Evolutionary conservation across 768 basidiomycete species (phyloP).

Genomic region (Boletus pseudopeckii): DNA sequence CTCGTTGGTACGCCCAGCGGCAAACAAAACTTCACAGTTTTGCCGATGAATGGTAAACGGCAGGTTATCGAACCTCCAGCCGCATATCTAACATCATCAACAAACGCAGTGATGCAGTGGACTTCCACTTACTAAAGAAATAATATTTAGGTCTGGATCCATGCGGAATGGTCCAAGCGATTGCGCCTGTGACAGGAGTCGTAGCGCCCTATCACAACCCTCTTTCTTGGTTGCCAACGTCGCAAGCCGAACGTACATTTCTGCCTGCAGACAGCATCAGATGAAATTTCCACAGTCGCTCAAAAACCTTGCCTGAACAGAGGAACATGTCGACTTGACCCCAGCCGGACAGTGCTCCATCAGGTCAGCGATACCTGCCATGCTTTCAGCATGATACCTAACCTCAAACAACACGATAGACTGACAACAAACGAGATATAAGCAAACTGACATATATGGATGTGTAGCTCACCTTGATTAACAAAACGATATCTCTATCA

Average conservation of each 20-base stretch:
- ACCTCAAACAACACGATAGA: conserved; percentile 7
- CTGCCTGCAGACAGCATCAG: neutral
- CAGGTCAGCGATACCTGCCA: conserved; percentile 6
- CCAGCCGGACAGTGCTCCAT: conserved; percentile 1
- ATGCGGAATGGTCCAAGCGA: conserved; percentile 4
- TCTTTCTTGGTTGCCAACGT: neutral
- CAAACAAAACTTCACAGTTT: conserved; percentile 2
- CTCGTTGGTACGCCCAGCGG: neutral
- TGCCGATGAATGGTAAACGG: neutral
- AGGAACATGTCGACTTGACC: neutral
- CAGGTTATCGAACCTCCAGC: conserved; percentile 11
- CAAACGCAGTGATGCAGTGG: neutral
- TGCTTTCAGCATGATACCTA: conserved; percentile 10
- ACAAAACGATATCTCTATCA: conserved; percentile 1
- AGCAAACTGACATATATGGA: neutral
- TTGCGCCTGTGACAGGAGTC: neutral
- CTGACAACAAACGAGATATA: neutral
- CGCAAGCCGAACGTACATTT: conserved; percentile 8
- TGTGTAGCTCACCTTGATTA: neutral
- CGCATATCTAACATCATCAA: conserved; percentile 6
- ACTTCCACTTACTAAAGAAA: neutral
- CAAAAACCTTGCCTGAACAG: conserved; percentile 4
- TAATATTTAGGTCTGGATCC: neutral
- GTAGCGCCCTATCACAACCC: neutral
- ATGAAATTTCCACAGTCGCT: neutral